Evolutionary conservation across 768 basidiomycete species (phyloP).

Genomic region (Thelephora ganbajun): DNA sequence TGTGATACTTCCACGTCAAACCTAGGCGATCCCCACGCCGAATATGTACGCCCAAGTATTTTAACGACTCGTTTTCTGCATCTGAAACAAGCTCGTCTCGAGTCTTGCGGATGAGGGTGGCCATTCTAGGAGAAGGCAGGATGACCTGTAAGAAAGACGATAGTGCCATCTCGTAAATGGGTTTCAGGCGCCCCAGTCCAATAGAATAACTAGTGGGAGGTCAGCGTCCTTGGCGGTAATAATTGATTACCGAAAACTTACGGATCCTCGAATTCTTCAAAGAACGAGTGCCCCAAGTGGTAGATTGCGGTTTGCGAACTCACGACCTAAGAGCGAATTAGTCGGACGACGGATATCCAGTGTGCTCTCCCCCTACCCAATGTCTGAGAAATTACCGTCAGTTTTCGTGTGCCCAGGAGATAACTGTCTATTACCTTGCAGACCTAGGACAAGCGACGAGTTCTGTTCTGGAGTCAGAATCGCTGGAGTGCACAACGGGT

Average conservation of each 20-base stretch:
- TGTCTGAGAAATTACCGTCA: constrained; percentile 26
- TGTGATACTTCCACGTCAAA: constrained; percentile 27
- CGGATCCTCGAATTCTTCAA: constrained; percentile 49
- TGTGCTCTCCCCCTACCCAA: constrained; percentile 31
- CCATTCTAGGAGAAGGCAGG: constrained; percentile 32
- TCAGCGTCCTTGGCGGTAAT: background rate
- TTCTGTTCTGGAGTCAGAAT: constrained; percentile 24
- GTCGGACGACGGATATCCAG: background rate
- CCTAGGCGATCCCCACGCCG: constrained; percentile 46
- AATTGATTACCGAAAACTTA: constrained; percentile 20
- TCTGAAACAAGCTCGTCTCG: constrained; percentile 23
- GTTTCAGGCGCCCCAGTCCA: constrained; percentile 38
- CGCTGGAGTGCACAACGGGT: background rate
- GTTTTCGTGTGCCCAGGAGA: constrained; percentile 5
- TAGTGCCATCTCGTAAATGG: constrained; percentile 33
- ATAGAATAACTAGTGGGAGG: constrained; percentile 31
- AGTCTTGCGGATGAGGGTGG: constrained; percentile 32
- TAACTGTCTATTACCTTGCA: constrained; percentile 32
- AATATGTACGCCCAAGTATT: constrained; percentile 48
- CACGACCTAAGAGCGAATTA: constrained; percentile 28
- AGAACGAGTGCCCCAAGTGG: constrained; percentile 44
- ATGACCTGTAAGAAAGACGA: constrained; percentile 39
- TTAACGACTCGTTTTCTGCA: background rate
- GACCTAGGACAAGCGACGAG: constrained; percentile 59
- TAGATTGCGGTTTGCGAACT: constrained; percentile 52